Conservation (phyloP, 2,329 filamentous ascomycete genomes). For the Fusarium zealandicum region DNA sequence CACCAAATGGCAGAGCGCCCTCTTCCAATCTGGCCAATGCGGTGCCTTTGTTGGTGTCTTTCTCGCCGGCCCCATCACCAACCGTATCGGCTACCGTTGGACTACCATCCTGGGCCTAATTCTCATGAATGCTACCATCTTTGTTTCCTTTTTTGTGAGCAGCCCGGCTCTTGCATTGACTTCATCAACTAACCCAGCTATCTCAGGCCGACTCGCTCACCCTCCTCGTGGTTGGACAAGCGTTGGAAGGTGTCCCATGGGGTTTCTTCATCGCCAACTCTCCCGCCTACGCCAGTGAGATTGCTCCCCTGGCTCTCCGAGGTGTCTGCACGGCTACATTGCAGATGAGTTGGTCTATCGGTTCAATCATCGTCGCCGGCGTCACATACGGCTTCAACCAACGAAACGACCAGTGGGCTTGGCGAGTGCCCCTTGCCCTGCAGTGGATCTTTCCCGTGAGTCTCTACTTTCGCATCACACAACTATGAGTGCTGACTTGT, state of each 20-base stretch:
- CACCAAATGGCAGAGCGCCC: slow-evolving; percentile 49
- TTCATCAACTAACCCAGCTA: not conserved
- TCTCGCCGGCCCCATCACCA: slow-evolving; percentile 46
- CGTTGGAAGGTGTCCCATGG: slow-evolving; percentile 66
- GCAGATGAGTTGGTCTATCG: slow-evolving; percentile 70
- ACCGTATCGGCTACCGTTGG: slow-evolving; percentile 45
- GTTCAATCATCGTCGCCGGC: slow-evolving; percentile 64
- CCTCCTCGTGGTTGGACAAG: slow-evolving; percentile 57
- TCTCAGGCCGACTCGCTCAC: slow-evolving; percentile 42
- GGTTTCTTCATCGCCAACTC: slow-evolving; percentile 68
- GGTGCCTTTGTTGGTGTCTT: slow-evolving; percentile 47
- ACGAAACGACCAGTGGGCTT: slow-evolving; percentile 32
- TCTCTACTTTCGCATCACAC: not conserved
- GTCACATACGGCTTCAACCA: slow-evolving; percentile 60
- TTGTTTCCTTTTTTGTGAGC: slow-evolving; percentile 59
- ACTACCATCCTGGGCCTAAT: slow-evolving; percentile 47
- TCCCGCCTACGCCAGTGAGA: slow-evolving; percentile 65
- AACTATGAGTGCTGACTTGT: not conserved
- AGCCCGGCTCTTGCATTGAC: rapidly evolving
- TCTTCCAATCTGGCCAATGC: slow-evolving; percentile 45
- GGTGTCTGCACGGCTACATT: slow-evolving; percentile 63
- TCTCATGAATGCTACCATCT: slow-evolving; percentile 47
- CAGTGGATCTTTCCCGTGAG: slow-evolving; percentile 63
- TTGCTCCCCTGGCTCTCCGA: slow-evolving; percentile 62
- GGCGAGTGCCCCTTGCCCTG: slow-evolving; percentile 58